Percentiles rank a stretch among this genome's conserved stretches.
Evolutionary conservation across 2,329 filamentous ascomycete genomes (phyloP).

Genomic region (Penicillium digitatum): DNA sequence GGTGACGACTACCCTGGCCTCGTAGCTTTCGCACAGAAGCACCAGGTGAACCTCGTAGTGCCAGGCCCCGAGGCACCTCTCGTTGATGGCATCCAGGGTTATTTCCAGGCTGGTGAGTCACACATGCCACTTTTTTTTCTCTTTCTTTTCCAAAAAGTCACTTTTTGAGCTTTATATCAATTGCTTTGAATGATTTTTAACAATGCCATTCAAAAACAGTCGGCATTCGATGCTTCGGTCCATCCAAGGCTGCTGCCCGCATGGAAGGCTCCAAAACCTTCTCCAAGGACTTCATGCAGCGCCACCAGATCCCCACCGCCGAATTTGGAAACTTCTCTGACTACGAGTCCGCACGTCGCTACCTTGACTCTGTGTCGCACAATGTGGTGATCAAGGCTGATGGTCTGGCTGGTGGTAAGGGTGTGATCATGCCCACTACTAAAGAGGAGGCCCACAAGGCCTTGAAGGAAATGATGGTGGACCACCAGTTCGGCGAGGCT

Average conservation of each 20-base stretch:
- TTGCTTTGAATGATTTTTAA: slow-evolving; percentile 10
- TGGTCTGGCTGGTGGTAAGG: slow-evolving; percentile 89
- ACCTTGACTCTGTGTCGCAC: slow-evolving; percentile 68
- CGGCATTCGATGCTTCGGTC: slow-evolving; percentile 79
- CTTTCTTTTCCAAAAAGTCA: too few species aligned
- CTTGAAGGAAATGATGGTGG: slow-evolving; percentile 84
- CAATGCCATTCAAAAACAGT: slow-evolving; percentile 37
- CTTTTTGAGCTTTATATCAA: not conserved
- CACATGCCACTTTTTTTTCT: not conserved
- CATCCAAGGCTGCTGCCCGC: slow-evolving; percentile 73
- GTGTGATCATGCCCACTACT: slow-evolving; percentile 79
- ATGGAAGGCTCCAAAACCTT: slow-evolving; percentile 98
- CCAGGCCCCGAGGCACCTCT: slow-evolving; percentile 92
- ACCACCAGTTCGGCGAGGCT: slow-evolving; percentile 78
- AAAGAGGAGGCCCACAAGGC: slow-evolving; percentile 79
- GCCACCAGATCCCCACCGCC: slow-evolving; percentile 83
- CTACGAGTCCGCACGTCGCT: slow-evolving; percentile 67
- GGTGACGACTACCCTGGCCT: slow-evolving; percentile 74
- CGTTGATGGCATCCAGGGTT: slow-evolving; percentile 81
- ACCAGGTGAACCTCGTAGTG: slow-evolving; percentile 75
- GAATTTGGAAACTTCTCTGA: slow-evolving; percentile 83
- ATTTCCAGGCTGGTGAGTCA: slow-evolving; percentile 60
- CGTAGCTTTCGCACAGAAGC: slow-evolving; percentile 67
- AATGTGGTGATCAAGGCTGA: slow-evolving; percentile 90
- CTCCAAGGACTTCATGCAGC: slow-evolving; percentile 96